Base-by-base conservation (phyloP, 305 asterid species). In the Rubia occidens region DNA sequence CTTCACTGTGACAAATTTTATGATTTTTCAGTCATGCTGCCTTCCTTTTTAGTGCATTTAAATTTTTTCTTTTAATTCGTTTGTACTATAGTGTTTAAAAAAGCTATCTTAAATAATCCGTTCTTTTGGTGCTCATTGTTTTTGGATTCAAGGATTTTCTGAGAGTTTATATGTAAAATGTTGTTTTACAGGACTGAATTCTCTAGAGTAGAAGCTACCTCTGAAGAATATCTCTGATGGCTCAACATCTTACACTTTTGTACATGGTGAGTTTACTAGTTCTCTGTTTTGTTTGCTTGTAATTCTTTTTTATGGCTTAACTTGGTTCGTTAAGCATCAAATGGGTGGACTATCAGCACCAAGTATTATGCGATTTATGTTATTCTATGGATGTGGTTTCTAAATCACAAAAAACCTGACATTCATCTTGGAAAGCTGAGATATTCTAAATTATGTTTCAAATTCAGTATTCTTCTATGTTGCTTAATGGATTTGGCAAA, bases 301-400 rank as follows among this genome's bases (percentile, higher is more conserved):
- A 4, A 17, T 7, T 17, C 40, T 44, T 55, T 71, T 66, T 62
- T 49, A 72, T 59, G 17, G 60, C 62, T 40, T 71, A 72, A 63
- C 67, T 69, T 75, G 75, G 67, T 64, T 79, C 67, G 66, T 14
- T 3, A 47, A 4, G 14, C 54, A 13, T 58, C 77, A 64, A 60
- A 61, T 79, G 87, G 99, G 83, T 94, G 96, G 97, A 81, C 89
- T 59, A 94, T 94, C 87, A 78, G 87, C 85, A 94, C 96, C 44
- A 94, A 90, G 78, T 94, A 94, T 70, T 94, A 94, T 64, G 78
- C 82, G 6, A 95, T 91, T 71, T 97, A 90, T 79, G 91, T 87
- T 76, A 79, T 89, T 64, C 68, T 94, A 39, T 90, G 96, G 95
- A 80, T 81, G 78, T 0, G 5, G 37, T 32, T 32, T 3, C 37